Conservation (phyloP, 164 flowering plant genomes). For the Sextonia rubra region DNA sequence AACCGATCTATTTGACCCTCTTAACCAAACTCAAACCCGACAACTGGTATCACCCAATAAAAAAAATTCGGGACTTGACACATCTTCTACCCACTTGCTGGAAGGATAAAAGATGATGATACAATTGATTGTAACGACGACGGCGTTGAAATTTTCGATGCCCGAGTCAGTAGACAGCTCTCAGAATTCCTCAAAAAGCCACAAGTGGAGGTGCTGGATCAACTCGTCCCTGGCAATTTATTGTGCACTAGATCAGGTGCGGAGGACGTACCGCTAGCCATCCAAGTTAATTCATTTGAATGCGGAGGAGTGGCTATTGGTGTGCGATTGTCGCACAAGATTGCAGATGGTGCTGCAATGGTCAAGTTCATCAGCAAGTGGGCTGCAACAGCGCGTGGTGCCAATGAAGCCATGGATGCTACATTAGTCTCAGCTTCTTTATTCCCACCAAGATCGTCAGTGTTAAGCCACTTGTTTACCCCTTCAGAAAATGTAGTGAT, state of each 20-base stretch:
- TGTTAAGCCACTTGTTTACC: not conserved
- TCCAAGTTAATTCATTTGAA: conserved; percentile 41
- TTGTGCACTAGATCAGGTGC: not conserved
- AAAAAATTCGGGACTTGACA: too few species aligned
- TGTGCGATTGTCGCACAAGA: conserved; percentile 39
- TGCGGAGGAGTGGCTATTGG: conserved; percentile 62
- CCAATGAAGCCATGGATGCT: conserved; percentile 10
- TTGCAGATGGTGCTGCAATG: conserved; percentile 35
- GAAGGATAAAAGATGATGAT: conserved; percentile 23
- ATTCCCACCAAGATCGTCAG: conserved; percentile 27
- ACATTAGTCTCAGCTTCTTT: conserved; percentile 19
- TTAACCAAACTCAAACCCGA: too few species aligned
- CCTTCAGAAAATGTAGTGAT: conserved; percentile 15
- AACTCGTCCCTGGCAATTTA: conserved; percentile 24
- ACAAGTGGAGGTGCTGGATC: conserved; percentile 12
- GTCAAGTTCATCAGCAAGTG: conserved; percentile 36
- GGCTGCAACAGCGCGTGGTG: conserved; percentile 29
- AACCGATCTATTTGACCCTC: too few species aligned
- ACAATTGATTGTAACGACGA: conserved; percentile 32
- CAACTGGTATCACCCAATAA: too few species aligned
- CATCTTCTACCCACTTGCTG: conserved; percentile 35
- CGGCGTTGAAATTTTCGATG: conserved; percentile 22
- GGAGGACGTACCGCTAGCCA: conserved; percentile 12
- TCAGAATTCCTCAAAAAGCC: conserved; percentile 14
- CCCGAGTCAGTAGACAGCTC: conserved; percentile 17